These are phyloP conservation scores for Rhytidhysteron rufulum DNA, from an alignment of 2,329 filamentous ascomycete genomes.

Conservation along the genomic window DNA sequence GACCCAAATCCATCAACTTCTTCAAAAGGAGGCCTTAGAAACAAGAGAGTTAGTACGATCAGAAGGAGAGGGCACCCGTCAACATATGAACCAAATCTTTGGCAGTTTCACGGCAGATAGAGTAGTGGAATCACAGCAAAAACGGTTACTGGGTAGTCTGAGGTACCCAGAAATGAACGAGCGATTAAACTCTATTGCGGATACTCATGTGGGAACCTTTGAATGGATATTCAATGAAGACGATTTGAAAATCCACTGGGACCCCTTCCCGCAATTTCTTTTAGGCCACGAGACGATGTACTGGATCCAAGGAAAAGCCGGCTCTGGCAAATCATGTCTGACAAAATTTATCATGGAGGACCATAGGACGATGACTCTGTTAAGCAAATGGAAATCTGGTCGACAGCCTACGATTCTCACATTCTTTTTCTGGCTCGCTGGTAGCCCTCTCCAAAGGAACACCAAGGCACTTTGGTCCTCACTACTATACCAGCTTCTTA, in stretches of 20 bases:
- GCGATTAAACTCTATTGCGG: neutral
- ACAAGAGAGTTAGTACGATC: neutral
- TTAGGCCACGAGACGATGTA: constrained; percentile 1
- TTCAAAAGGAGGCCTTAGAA: neutral
- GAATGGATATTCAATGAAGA: neutral
- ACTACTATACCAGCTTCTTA: constrained; percentile 5
- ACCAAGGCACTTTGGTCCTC: constrained; percentile 3
- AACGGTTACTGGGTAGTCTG: neutral
- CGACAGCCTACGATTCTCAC: neutral
- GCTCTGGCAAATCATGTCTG: constrained; percentile 45
- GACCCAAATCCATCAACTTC: neutral
- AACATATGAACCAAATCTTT: neutral
- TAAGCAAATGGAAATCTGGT: constrained; percentile 1
- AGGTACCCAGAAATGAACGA: neutral
- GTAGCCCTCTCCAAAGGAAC: constrained; percentile 5
- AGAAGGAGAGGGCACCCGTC: neutral
- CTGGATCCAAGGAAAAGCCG: constrained; percentile 42
- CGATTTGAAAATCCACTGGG: neutral
- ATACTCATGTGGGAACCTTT: neutral
- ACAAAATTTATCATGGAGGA: constrained; percentile 22
- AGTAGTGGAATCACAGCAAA: neutral
- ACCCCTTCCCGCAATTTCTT: neutral
- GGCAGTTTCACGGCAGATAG: neutral
- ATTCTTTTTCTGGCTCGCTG: constrained; percentile 9
- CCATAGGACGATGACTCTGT: neutral